Conservation (phyloP, 2,329 filamentous ascomycete genomes). For the Penicillium sp. region DNA sequence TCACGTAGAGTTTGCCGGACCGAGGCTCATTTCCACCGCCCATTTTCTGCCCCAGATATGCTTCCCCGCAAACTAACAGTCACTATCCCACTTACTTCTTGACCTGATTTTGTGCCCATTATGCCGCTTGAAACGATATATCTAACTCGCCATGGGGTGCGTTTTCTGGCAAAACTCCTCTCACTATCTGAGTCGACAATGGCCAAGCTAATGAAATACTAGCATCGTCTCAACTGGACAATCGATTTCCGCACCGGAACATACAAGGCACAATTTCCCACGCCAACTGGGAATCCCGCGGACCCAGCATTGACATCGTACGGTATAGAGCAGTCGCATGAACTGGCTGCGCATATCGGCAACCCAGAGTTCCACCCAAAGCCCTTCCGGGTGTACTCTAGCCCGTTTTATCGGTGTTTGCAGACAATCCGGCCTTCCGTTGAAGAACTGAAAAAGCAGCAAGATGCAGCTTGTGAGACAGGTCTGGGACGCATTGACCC, state of each 20-base stretch:
- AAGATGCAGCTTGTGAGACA: slow-evolving; percentile 5
- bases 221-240: slow-evolving; percentile 91
- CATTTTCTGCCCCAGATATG: slow-evolving; percentile 2
- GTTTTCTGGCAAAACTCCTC: slow-evolving; percentile 24
- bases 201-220: slow-evolving; percentile 8
- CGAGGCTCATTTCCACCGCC: slow-evolving; percentile 19
- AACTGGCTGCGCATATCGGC: slow-evolving; percentile 60
- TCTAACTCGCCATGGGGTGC: slow-evolving; percentile 72
- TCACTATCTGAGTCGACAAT: not conserved
- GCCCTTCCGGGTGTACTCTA: slow-evolving; percentile 67
- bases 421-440: slow-evolving; percentile 74
- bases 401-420: slow-evolving; percentile 82
- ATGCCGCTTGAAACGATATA: slow-evolving; percentile 74
- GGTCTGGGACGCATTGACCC: slow-evolving; percentile 35
- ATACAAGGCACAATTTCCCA: slow-evolving; percentile 71
- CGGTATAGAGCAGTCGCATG: slow-evolving; percentile 77
- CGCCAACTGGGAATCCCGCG: slow-evolving; percentile 82
- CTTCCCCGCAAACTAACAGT: slow-evolving; percentile 8
- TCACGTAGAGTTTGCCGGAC: slow-evolving; percentile 1
- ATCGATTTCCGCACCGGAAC: slow-evolving; percentile 77
- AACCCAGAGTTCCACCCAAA: slow-evolving; percentile 36
- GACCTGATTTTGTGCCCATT: slow-evolving; percentile 3
- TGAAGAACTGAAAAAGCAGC: slow-evolving; percentile 36
- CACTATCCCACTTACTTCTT: slow-evolving; percentile 17
- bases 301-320: slow-evolving; percentile 87